Evolutionary conservation across 177 flowering plant species (phyloP).

Genomic region (Telopea speciosissima): DNA sequence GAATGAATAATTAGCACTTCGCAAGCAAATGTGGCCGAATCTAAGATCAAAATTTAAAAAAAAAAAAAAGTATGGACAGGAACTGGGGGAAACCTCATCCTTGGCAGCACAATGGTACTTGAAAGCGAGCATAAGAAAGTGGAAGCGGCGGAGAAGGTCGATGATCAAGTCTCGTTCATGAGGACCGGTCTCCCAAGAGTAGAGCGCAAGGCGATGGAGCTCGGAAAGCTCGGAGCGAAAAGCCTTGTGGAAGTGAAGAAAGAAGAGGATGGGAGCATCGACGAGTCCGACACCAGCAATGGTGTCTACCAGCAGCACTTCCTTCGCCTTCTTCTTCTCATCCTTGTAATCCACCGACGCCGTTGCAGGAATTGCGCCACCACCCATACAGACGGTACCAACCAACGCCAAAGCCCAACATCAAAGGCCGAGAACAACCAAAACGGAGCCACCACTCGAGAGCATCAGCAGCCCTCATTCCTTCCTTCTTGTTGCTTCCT

Average conservation of each 20-base stretch:
- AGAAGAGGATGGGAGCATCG: conserved; percentile 58
- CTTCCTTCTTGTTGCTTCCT: conserved; percentile 5
- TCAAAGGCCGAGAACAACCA: conserved; percentile 10
- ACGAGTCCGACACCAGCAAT: conserved; percentile 20
- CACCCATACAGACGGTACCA: conserved; percentile 23
- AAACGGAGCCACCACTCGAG: neutral
- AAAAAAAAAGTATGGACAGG: neutral
- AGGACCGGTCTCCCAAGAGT: conserved; percentile 21
- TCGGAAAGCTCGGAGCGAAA: conserved; percentile 45
- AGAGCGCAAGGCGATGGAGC: conserved; percentile 30
- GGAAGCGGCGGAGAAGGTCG: conserved; percentile 37
- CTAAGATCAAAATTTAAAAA: neutral
- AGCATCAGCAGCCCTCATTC: conserved; percentile 6
- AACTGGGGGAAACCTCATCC: conserved; percentile 57
- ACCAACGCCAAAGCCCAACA: too few species aligned
- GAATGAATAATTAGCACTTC: neutral
- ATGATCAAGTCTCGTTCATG: conserved; percentile 14
- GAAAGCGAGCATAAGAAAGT: conserved; percentile 49
- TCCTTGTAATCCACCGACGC: conserved; percentile 3
- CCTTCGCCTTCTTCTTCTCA: conserved; percentile 9
- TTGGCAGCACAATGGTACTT: conserved; percentile 71
- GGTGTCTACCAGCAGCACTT: conserved; percentile 6
- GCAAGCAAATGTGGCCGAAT: neutral
- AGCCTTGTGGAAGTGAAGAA: conserved; percentile 68
- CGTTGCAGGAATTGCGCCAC: conserved; percentile 14